Evolutionary conservation across 768 basidiomycete species (phyloP), one percentile per base, ranked within the genome.

Genomic region (Pulveroboletus sp.): DNA sequence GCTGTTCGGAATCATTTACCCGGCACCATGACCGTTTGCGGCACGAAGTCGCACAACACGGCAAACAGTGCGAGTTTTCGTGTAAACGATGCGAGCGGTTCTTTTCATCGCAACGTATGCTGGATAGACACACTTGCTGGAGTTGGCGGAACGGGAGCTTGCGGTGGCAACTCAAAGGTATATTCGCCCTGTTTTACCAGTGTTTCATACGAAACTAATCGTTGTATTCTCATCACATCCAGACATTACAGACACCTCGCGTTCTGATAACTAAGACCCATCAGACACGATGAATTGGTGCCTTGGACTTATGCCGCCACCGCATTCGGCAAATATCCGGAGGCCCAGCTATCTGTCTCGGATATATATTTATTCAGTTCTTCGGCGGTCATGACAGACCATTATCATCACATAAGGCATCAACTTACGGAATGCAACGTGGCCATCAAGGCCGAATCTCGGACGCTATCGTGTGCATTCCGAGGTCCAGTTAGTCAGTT

Each of bases 111-210:
- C 38, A 47, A 31, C 46, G 39, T 21, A 40, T 47, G 46, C 5
- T 47, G 23, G 32, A 47, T 19, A 47, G 46, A 23, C 46, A 47
- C n/a, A 47, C 38, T 17, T 47, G 46, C 24, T 47, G 46, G 46
- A 32, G 38, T 12, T 40, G 31, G 29, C 31, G 12, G 17, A 24
- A 32, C 34, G 37, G 40, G 3, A 21, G 37, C 21, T 27, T 34
- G 27, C 34, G 32, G 19, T 48, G 40, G 40, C 34, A 25, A 20
- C 16, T 48, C 20, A 43, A 43, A 21, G 40, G 35, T 16, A n/a
- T 13, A 41, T 16, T 10, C 34, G n/a, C 34, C 16, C 17, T 19
- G 34, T 35, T 35, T 8, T 17, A 17, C n/a, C n/a, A 19, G n/a
- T 35, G 32, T n/a, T 10, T 8, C 34, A n/a, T n/a, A 17, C n/a